Percentiles rank a stretch among this genome's conserved stretches.
phyloP scores from a whole-genome alignment of 345 rosid genomes.

The Raphanus sativus region DNA sequence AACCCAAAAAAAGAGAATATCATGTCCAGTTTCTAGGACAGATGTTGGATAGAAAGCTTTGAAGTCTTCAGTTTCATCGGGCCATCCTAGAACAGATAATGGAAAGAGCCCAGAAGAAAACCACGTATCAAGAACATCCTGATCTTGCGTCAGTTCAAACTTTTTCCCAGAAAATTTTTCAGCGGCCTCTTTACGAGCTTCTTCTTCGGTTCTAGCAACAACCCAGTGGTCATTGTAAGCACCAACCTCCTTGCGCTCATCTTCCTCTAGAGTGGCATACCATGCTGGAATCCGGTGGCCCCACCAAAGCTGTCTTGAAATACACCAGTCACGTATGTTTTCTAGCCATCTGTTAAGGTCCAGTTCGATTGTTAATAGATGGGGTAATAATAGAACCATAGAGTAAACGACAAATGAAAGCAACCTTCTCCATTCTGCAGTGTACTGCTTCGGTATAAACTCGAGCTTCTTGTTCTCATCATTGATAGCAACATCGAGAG shows the following conservation, averaged over 20 bases:
- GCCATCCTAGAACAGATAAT: conserved; percentile 86
- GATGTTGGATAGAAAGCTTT: conserved; percentile 88
- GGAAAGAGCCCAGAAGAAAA: conserved; percentile 84
- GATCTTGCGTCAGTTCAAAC: conserved; percentile 75
- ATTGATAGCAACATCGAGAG: conserved; percentile 64
- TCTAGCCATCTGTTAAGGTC: conserved; percentile 78
- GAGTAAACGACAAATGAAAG: not conserved
- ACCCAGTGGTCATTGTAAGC: conserved; percentile 83
- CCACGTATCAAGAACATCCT: conserved; percentile 52
- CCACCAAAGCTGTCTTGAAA: conserved; percentile 96
- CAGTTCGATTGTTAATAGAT: conserved; percentile 17
- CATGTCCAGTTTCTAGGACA: conserved; percentile 95
- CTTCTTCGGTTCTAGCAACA: conserved; percentile 69
- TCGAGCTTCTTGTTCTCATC: conserved; percentile 59
- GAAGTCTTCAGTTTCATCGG: conserved; percentile 82
- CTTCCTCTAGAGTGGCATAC: conserved; percentile 74
- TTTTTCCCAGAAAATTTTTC: conserved; percentile 64
- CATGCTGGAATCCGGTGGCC: conserved; percentile 90
- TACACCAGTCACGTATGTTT: conserved; percentile 85
- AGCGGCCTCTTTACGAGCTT: conserved; percentile 60
- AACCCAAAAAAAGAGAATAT: conserved; percentile 95
- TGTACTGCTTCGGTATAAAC: conserved; percentile 69
- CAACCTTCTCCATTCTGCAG: conserved; percentile 68
- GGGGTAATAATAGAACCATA: not conserved
- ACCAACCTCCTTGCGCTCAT: conserved; percentile 70